These are phyloP conservation scores for Fusarium sp. DNA, from an alignment of 2,329 filamentous ascomycete species.

Conservation along the genomic window DNA sequence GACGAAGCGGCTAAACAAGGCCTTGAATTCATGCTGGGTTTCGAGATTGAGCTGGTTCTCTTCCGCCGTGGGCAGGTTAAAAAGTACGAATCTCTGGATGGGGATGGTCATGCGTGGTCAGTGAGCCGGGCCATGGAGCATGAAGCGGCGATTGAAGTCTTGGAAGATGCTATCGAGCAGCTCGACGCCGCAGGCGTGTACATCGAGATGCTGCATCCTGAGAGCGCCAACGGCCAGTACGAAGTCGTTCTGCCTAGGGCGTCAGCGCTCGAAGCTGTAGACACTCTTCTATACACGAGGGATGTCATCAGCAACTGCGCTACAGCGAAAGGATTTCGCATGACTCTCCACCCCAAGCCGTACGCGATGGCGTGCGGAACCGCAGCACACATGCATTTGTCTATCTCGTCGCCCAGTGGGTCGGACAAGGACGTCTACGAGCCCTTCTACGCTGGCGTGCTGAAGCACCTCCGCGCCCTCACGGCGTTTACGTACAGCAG, in stretches of 20 bases:
- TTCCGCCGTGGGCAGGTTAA: constrained; percentile 59
- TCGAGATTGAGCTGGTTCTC: constrained; percentile 85
- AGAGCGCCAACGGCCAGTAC: constrained; percentile 79
- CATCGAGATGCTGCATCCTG: constrained; percentile 79
- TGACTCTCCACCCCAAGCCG: constrained; percentile 80
- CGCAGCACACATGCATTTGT: constrained; percentile 77
- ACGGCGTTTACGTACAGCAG: constrained; percentile 75
- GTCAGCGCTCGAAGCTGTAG: constrained; percentile 73
- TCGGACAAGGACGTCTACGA: constrained; percentile 61
- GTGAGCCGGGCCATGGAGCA: constrained; percentile 71
- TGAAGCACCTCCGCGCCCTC: constrained; percentile 73
- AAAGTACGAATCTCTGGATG: constrained; percentile 59
- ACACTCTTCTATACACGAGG: constrained; percentile 75
- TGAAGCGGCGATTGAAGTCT: constrained; percentile 64
- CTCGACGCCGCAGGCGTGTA: constrained; percentile 72
- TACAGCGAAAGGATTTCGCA: constrained; percentile 68
- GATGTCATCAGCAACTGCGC: constrained; percentile 75
- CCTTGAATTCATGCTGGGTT: constrained; percentile 74
- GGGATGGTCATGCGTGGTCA: constrained; percentile 77
- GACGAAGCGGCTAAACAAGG: constrained; percentile 61
- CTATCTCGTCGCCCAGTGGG: constrained; percentile 63
- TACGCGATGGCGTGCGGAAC: constrained; percentile 68
- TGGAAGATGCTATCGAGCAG: constrained; percentile 72
- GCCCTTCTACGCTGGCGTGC: constrained; percentile 77
- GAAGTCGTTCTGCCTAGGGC: constrained; percentile 76